phyloP scores from a whole-genome alignment of 2,329 filamentous ascomycete species.

The Tolypocladium sp. region DNA sequence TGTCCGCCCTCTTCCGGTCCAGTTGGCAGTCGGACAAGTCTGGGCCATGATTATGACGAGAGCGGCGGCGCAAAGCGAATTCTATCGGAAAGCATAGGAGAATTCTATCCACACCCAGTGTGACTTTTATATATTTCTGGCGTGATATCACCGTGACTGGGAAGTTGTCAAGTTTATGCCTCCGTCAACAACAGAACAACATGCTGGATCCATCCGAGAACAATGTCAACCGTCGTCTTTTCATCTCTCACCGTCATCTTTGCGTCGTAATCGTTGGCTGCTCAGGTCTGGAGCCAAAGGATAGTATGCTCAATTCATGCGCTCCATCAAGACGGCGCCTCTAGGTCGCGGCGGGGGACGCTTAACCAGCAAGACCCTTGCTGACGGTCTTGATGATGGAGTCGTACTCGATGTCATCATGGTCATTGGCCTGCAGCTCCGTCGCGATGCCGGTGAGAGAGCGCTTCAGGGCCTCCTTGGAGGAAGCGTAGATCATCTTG shows the following conservation, averaged over 20 bases:
- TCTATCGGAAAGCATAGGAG: not conserved
- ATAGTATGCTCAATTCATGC: slow-evolving; percentile 15
- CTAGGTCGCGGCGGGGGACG: not conserved
- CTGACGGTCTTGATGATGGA: slow-evolving; percentile 57
- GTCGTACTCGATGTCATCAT: slow-evolving; percentile 72
- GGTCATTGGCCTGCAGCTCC: slow-evolving; percentile 78
- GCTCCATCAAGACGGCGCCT: slow-evolving; percentile 11
- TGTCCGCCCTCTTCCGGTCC: slow-evolving; percentile 58
- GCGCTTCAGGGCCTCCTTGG: slow-evolving; percentile 79
- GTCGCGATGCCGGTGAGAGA: slow-evolving; percentile 64
- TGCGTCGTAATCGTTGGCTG: slow-evolving; percentile 15
- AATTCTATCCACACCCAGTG: slow-evolving; percentile 1
- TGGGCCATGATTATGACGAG: slow-evolving; percentile 10
- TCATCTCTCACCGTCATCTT: slow-evolving; percentile 11
- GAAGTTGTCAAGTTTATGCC: slow-evolving; percentile 12
- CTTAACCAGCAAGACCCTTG: slow-evolving; percentile 48
- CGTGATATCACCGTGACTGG: slow-evolving; percentile 16
- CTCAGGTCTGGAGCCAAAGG: slow-evolving; percentile 13
- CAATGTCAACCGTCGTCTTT: slow-evolving; percentile 2
- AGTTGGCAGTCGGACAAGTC: slow-evolving; percentile 52
- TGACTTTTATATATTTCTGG: slow-evolving; percentile 15
- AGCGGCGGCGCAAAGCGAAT: not conserved
- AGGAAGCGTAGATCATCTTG: slow-evolving; percentile 87
- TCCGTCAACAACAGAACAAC: slow-evolving; percentile 1
- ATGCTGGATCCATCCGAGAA: slow-evolving; percentile 1